phyloP scores from a whole-genome alignment of 495 filamentous ascomycete genomes.

The Aspergillus steynii region DNA sequence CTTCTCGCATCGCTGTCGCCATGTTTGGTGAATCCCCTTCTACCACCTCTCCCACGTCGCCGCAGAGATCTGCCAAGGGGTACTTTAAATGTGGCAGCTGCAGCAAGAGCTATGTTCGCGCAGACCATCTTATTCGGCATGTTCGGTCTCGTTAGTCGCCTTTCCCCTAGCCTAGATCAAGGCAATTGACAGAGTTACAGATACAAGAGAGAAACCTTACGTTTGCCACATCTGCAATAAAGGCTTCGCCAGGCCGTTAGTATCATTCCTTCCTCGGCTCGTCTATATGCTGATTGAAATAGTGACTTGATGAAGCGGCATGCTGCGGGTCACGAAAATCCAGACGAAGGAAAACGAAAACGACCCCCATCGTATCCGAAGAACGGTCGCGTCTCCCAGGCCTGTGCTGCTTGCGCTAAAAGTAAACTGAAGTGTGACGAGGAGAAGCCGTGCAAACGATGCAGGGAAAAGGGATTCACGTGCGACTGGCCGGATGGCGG shows the following conservation, averaged over 20 bases:
- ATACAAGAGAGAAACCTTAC: conserved; percentile 58
- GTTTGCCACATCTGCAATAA: conserved; percentile 50
- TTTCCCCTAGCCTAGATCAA: too few species aligned
- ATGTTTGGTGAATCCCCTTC: conserved; percentile 23
- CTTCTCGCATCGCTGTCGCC: neutral
- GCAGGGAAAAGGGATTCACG: conserved; percentile 42
- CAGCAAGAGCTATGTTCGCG: conserved; percentile 52
- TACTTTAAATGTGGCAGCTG: conserved; percentile 58
- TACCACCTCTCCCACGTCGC: conserved; percentile 12
- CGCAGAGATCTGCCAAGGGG: conserved; percentile 22
- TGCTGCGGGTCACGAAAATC: conserved; percentile 50
- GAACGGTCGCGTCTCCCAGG: conserved; percentile 53
- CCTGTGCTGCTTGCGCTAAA: conserved; percentile 52
- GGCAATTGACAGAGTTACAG: conserved; percentile 10
- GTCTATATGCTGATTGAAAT: neutral
- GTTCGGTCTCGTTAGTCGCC: conserved; percentile 47
- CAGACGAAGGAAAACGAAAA: conserved; percentile 43
- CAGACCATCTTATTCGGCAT: conserved; percentile 58
- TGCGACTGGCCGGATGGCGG: conserved; percentile 46
- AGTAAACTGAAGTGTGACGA: conserved; percentile 59
- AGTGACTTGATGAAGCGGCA: conserved; percentile 57
- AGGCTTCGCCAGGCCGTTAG: conserved; percentile 52
- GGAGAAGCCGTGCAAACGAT: conserved; percentile 47
- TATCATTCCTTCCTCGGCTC: neutral
- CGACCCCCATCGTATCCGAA: conserved; percentile 33